Evolutionary conservation across 768 basidiomycete genomes (phyloP).

Genomic region (Auriscalpium orientale): DNA sequence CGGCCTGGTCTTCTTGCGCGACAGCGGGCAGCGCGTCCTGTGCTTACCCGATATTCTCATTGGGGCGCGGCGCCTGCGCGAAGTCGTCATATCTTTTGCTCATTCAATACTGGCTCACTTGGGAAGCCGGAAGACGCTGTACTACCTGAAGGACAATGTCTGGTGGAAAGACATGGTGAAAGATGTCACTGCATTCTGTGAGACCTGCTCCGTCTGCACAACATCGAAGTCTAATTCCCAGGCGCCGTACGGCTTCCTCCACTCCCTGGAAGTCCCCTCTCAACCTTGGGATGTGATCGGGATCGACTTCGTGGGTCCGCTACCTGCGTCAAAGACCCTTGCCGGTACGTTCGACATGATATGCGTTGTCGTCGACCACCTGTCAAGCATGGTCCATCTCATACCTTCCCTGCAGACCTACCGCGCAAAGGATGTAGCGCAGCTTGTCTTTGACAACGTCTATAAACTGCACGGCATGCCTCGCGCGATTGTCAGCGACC

Average conservation of each 20-base stretch:
- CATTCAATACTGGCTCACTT: slow-evolving; percentile 17
- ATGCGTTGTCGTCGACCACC: slow-evolving; percentile 16
- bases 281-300: slow-evolving; percentile 13
- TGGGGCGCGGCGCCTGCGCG: neutral
- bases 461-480: slow-evolving; percentile 35
- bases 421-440: slow-evolving; percentile 25
- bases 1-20: neutral
- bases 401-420: slow-evolving; percentile 24
- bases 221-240: slow-evolving; percentile 13
- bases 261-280: neutral
- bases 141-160: slow-evolving; percentile 10
- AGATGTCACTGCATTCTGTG: slow-evolving; percentile 15
- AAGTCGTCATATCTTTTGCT: slow-evolving; percentile 14
- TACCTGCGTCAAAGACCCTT: slow-evolving; percentile 11
- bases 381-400: slow-evolving; percentile 16
- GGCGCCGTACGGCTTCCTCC: neutral
- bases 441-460: slow-evolving; percentile 27
- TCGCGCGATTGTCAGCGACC: slow-evolving; percentile 30
- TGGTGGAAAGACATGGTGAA: slow-evolving; percentile 16
- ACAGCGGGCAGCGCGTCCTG: neutral
- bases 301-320: slow-evolving; percentile 17
- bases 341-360: slow-evolving; percentile 19
- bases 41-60: slow-evolving; percentile 3
- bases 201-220: slow-evolving; percentile 1
- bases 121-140: slow-evolving; percentile 13